Evolutionary conservation across 352 stramenopile species (phyloP).

Genomic region (Phytopythium kandeliae): DNA sequence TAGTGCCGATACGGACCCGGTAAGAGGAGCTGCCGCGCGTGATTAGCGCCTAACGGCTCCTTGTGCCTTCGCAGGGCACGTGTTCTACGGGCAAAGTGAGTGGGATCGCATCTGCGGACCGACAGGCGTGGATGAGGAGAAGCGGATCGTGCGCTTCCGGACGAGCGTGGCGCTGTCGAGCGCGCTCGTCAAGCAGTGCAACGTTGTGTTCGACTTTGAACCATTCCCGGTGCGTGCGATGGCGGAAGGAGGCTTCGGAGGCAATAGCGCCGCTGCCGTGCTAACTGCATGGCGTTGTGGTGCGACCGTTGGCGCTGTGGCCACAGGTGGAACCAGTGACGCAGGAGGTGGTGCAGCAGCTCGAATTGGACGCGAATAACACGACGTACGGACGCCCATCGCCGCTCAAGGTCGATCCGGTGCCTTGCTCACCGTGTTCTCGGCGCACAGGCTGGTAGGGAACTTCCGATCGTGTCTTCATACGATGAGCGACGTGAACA

Average conservation of each 20-base stretch:
- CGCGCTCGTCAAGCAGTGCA: conserved; percentile 58
- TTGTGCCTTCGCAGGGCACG: conserved; percentile 21
- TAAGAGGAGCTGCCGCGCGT: background rate
- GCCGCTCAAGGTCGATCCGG: no score
- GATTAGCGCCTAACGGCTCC: background rate
- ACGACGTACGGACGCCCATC: conserved; percentile 20
- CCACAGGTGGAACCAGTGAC: conserved; percentile 46
- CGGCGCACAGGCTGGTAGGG: conserved; percentile 57
- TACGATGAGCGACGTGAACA: conserved; percentile 73
- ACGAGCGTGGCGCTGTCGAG: conserved; percentile 61
- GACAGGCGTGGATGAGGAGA: conserved; percentile 41
- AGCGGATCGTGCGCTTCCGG: conserved; percentile 65
- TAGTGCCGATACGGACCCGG: background rate
- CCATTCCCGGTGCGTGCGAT: conserved; percentile 38
- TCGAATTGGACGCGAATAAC: conserved; percentile 41
- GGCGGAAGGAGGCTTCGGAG: background rate
- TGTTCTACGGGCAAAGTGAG: conserved; percentile 68
- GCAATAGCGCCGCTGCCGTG: background rate
- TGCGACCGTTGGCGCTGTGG: background rate
- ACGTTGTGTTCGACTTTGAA: conserved; percentile 77
- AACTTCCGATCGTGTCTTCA: conserved; percentile 66
- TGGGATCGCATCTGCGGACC: conserved; percentile 62
- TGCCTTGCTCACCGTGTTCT: no score
- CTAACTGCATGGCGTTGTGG: conserved; percentile 4
- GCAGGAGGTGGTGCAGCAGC: conserved; percentile 47